Evolutionary conservation across 768 basidiomycete species (phyloP).

Genomic region (Kwoniella mangroviensis): DNA sequence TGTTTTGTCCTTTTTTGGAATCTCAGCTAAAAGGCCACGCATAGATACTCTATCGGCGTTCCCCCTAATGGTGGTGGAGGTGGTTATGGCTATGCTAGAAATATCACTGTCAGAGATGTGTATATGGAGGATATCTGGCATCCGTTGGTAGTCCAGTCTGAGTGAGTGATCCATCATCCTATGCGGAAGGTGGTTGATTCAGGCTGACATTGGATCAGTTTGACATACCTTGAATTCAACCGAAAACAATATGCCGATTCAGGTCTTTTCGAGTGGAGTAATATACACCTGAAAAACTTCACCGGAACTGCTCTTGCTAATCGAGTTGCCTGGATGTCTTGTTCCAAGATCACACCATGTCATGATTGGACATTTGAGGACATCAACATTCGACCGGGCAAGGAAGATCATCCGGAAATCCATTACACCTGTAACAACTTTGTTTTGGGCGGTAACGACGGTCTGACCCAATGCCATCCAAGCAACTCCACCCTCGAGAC

Average conservation of each 20-base stretch:
- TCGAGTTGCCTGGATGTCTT: slow-evolving; percentile 39
- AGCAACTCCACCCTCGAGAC: slow-evolving; percentile 36
- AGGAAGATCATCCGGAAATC: slow-evolving; percentile 36
- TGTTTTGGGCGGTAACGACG: slow-evolving; percentile 38
- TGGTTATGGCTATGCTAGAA: slow-evolving; percentile 37
- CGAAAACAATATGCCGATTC: slow-evolving; percentile 31
- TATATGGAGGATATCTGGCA: slow-evolving; percentile 38
- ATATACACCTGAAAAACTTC: slow-evolving; percentile 41
- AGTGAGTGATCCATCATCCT: slow-evolving; percentile 24
- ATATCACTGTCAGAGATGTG: slow-evolving; percentile 40
- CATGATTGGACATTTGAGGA: slow-evolving; percentile 36
- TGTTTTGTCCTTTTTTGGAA: neutral
- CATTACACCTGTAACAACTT: slow-evolving; percentile 46
- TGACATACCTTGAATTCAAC: slow-evolving; percentile 32
- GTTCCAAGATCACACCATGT: slow-evolving; percentile 40
- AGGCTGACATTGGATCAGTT: slow-evolving; percentile 16
- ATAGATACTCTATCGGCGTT: slow-evolving; percentile 23
- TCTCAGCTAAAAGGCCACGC: neutral
- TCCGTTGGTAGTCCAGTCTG: slow-evolving; percentile 40
- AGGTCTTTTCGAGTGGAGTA: slow-evolving; percentile 40
- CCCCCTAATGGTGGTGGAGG: slow-evolving; percentile 48
- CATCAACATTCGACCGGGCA: slow-evolving; percentile 38
- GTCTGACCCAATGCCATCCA: slow-evolving; percentile 43
- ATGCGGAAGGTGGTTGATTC: neutral
- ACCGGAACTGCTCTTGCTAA: slow-evolving; percentile 36